Evolutionary conservation across 306 rosid species (phyloP), one percentile per base, ranked within the genome.

Genomic region (Sindora glabra): DNA sequence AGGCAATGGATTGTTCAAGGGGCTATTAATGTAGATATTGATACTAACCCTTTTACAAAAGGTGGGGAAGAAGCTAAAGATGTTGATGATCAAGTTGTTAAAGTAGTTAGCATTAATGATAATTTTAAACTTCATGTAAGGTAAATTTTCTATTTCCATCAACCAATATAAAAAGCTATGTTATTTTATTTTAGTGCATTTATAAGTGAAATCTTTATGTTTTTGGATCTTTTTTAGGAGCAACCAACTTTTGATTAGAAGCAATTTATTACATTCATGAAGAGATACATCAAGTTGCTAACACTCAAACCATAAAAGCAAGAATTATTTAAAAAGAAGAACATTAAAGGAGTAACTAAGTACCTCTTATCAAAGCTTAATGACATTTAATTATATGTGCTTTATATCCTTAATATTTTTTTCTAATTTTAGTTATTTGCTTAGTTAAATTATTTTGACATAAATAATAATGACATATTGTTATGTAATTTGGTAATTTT

Each of bases 11-110:
- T 83, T 57, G 87, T 88, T 16, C 40, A 74, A 65, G 96, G 98
- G 72, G 80, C 88, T 0, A 15, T 83, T 51, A 88, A 88, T 52
- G 88, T 92, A 16, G 74, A 88, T 80, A 92, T 88, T 21, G 96
- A 96, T 65, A 96, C 98, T 3, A 91, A 92, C 74, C 95, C 98
- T 26, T 92, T 95, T 29, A 96, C 96, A 8, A 95, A 88, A 74
- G 97, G 86, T 61, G 87, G 65, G 4, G 92, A 63, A 4, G 41
- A 49, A 0, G 91, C 84, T 25, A 94, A 90, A 72, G 88, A 90
- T 57, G 95, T 90, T 62, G 4, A 26, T 3, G 94, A 90, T 78
- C 79, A 80, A 40, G 55, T 78, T 50, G 81, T 57, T n/a, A 86
- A 82, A 85, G 72, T 69, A 22, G 80, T 75, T 39, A 69, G 64